Conservation (phyloP, 2,329 filamentous ascomycete genomes). For the Ascochyta clinopodiicola region DNA sequence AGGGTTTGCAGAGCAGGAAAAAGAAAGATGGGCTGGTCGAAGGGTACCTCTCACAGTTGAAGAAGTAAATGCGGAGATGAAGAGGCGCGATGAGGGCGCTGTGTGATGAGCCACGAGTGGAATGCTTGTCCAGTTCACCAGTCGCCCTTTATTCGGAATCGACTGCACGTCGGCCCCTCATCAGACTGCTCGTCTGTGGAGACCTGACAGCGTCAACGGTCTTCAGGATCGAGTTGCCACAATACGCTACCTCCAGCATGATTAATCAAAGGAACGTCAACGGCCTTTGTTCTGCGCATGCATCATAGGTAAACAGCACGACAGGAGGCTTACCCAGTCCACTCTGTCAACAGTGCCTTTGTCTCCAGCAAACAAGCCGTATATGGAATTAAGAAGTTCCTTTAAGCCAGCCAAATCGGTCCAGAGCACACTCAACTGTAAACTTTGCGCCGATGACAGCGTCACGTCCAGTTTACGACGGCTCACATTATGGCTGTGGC, state of each 20-base stretch:
- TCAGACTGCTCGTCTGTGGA: not conserved
- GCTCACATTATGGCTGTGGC: not conserved
- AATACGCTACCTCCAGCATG: not conserved
- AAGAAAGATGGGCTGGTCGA: conserved; percentile 57
- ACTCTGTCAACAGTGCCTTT: conserved; percentile 1
- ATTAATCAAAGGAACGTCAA: not conserved
- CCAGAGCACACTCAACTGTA: not conserved
- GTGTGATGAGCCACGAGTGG: not conserved
- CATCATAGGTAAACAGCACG: not conserved
- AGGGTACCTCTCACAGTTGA: conserved; percentile 66
- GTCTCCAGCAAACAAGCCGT: conserved; percentile 1
- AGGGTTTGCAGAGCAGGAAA: conserved; percentile 69
- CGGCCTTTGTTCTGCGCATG: not conserved
- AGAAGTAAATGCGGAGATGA: conserved; percentile 66
- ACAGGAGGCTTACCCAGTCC: not conserved
- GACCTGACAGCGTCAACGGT: not conserved
- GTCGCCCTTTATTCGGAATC: not conserved
- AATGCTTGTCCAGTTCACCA: not conserved
- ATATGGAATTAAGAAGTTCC: not conserved
- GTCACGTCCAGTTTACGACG: not conserved
- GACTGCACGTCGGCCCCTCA: not conserved
- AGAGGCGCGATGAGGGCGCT: conserved; percentile 50
- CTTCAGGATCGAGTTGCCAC: not conserved
- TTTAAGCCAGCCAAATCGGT: not conserved
- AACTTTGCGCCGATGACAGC: not conserved